These are phyloP conservation scores for Pinus tabuliformis DNA, from an alignment of 75 land plant species.

Conservation along the genomic window DNA sequence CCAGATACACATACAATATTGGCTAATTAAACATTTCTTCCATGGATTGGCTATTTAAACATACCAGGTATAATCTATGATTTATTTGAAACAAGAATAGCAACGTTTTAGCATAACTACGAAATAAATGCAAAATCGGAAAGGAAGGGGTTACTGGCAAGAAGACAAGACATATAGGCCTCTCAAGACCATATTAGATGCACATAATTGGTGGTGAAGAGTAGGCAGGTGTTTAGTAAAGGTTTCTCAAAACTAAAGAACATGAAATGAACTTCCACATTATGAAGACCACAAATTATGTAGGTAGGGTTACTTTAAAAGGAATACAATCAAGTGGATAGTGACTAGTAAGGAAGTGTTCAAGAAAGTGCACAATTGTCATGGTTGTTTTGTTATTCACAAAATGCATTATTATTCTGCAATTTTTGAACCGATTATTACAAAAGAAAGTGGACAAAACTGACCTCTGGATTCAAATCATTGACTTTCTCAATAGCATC, in stretches of 20 bases:
- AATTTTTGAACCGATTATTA: neutral
- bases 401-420: neutral
- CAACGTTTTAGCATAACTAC: too few relatives aligned
- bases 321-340: too few relatives aligned
- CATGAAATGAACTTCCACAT: neutral
- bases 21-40: too few relatives aligned
- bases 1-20: too few relatives aligned
- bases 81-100: too few relatives aligned
- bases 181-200: neutral
- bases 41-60: too few relatives aligned
- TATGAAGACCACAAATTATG: neutral
- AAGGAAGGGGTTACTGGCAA: neutral
- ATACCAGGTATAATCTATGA: too few relatives aligned
- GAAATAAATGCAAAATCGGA: neutral
- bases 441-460: neutral
- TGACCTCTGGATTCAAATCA: slow-evolving; percentile 94
- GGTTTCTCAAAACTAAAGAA: too few relatives aligned
- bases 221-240: too few relatives aligned
- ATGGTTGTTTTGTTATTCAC: neutral
- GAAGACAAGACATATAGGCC: neutral
- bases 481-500: slow-evolving; percentile 98
- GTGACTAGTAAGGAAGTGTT: too few relatives aligned
- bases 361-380: neutral
- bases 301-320: neutral
- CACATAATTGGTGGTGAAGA: too few relatives aligned